Percentiles rank a stretch among this genome's conserved stretches.
Conservation (phyloP, 306 rosid species). For the Urtica urens region DNA sequence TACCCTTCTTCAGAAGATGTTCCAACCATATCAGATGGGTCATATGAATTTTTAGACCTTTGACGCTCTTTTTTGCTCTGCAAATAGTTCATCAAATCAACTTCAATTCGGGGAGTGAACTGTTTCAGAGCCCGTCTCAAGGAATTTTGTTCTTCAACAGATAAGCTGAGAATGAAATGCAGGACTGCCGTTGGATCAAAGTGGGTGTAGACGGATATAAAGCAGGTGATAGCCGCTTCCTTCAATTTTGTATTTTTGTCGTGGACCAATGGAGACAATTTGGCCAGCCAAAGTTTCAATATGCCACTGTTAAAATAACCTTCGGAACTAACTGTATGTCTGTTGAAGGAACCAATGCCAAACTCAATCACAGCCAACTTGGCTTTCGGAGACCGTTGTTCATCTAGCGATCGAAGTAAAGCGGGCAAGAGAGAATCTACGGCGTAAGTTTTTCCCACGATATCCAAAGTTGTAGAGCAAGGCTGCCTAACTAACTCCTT, state of each 20-base stretch:
- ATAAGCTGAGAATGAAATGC: slow-evolving; percentile 80
- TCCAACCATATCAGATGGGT: slow-evolving; percentile 80
- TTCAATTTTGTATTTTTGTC: slow-evolving; percentile 85
- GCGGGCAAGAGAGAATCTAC: slow-evolving; percentile 90
- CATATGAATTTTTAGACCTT: slow-evolving; percentile 70
- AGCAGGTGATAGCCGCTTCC: slow-evolving; percentile 93
- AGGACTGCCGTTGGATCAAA: slow-evolving; percentile 80
- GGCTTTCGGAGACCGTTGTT: slow-evolving; percentile 97
- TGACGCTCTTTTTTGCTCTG: slow-evolving; percentile 95
- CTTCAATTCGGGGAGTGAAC: slow-evolving; percentile 95
- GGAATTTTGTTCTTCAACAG: slow-evolving; percentile 93
- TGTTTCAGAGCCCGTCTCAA: slow-evolving; percentile 97
- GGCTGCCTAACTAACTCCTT: slow-evolving; percentile 91
- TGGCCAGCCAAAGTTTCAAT: slow-evolving; percentile 88
- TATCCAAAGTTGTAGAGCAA: slow-evolving; percentile 68
- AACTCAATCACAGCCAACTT: slow-evolving; percentile 96
- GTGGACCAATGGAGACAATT: slow-evolving; percentile 75
- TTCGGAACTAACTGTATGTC: slow-evolving; percentile 67
- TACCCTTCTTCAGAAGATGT: slow-evolving; percentile 92
- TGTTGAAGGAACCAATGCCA: slow-evolving; percentile 72
- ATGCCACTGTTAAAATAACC: slow-evolving; percentile 83
- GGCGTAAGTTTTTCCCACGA: slow-evolving; percentile 76
- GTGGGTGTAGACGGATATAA: slow-evolving; percentile 92
- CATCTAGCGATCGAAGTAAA: slow-evolving; percentile 89
- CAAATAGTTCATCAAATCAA: slow-evolving; percentile 80